Percentiles rank a stretch among this genome's conserved stretches.
Conservation (phyloP, 164 flowering plant species). For the Houttuynia cordata region DNA sequence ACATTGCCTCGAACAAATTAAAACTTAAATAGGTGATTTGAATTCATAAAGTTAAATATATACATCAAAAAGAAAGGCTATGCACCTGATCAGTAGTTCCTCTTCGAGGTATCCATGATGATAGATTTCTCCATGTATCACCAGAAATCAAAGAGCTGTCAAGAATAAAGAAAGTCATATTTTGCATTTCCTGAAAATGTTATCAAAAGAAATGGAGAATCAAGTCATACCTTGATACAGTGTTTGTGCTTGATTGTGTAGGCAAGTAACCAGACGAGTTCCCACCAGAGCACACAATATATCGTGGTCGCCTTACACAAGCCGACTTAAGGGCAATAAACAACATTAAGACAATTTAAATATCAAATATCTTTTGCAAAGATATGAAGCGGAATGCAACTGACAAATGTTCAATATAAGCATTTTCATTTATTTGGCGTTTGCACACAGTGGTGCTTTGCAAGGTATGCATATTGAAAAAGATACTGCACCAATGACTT, state of each 20-base stretch:
- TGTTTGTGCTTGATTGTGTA: constrained; percentile 52
- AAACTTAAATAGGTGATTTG: neutral
- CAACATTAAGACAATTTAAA: neutral
- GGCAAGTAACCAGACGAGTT: constrained; percentile 59
- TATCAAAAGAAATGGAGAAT: neutral
- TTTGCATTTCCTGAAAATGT: neutral
- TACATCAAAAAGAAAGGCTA: neutral
- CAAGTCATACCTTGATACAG: constrained; percentile 42
- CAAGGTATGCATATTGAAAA: neutral
- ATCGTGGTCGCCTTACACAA: constrained; percentile 80
- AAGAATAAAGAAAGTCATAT: neutral
- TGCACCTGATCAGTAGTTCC: constrained; percentile 54
- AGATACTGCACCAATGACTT: constrained; percentile 21
- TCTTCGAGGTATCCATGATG: constrained; percentile 88
- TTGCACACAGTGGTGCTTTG: neutral
- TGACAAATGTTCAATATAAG: neutral
- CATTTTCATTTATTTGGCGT: neutral
- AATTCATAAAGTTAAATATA: too few species aligned
- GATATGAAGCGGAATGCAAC: too few species aligned
- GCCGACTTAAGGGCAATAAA: constrained; percentile 36
- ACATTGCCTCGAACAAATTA: neutral
- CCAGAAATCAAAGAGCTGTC: constrained; percentile 51
- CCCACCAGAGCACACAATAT: constrained; percentile 82
- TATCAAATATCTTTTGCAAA: neutral
- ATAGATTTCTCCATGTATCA: constrained; percentile 62